phyloP scores from a whole-genome alignment of 805 yeast species.

The Wickerhamomyces xylosicus region DNA sequence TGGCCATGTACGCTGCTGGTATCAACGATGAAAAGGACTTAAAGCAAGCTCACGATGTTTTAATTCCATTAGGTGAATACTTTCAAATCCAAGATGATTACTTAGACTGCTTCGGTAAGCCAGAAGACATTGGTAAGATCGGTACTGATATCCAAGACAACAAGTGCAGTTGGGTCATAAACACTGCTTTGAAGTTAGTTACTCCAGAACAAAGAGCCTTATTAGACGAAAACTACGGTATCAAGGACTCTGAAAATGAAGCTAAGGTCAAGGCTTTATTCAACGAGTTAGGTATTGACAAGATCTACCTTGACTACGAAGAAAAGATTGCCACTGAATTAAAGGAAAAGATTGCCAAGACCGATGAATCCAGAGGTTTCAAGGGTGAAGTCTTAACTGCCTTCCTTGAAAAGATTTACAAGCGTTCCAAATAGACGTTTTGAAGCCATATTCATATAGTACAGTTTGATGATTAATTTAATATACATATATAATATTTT shows the following conservation, averaged over 20 bases:
- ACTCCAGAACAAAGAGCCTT: constrained; percentile 71
- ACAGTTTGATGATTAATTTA: too few species aligned
- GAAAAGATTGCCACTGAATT: constrained; percentile 62
- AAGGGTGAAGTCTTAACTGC: constrained; percentile 76
- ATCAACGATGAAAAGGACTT: constrained; percentile 59
- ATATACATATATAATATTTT: too few species aligned
- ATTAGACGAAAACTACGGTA: constrained; percentile 85
- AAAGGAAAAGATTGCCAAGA: constrained; percentile 47
- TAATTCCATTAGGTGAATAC: constrained; percentile 94
- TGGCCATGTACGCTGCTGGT: constrained; percentile 93
- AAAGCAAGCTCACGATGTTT: constrained; percentile 77
- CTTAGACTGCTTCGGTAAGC: constrained; percentile 94
- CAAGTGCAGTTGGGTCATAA: constrained; percentile 96
- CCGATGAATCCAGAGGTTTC: constrained; percentile 92
- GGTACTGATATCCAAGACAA: constrained; percentile 98
- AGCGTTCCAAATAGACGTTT: constrained; percentile 63
- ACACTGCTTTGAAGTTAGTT: constrained; percentile 77
- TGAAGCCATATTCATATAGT: too few species aligned
- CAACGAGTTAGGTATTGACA: constrained; percentile 59
- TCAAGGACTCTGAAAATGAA: constrained; percentile 63
- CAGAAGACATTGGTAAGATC: constrained; percentile 94
- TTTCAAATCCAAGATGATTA: constrained; percentile 98
- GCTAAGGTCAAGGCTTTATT: constrained; percentile 63
- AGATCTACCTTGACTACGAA: constrained; percentile 72
- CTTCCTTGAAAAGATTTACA: constrained; percentile 86